Base-by-base conservation (phyloP, 2,329 filamentous ascomycete species). In the Dactylella cylindrospora region DNA sequence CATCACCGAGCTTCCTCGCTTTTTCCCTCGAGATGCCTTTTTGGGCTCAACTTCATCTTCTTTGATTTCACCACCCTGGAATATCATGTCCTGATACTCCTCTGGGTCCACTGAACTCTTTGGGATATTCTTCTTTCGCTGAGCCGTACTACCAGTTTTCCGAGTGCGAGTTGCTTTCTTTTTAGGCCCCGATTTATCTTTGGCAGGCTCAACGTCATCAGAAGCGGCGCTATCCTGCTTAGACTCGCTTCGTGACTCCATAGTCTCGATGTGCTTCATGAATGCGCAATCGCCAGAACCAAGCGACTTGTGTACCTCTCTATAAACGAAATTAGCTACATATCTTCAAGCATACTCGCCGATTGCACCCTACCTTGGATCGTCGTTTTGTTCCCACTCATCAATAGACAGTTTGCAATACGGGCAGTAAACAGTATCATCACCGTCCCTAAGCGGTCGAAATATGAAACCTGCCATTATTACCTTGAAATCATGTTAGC, bases 301-400 rank as follows among this genome's bases (percentile, higher is more conserved):
- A 2, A 61, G 47, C 3, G 28, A 31, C 22, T 43, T 20, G 19
- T 61, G 55, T 10, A 43, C 41, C 40, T 61, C 29, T 13, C 55
- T 61, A 26, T 45, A 38, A 6, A 20, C 9, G 5, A 41, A n/a
- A 46, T 31, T 36, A 35, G 33, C 23, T 15, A 23, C 44, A 69
- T 38, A 69, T 55, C 31, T 13, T 15, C 10, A 43, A 70, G n/a
- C n/a, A n/a, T n/a, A n/a, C n/a, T n/a, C n/a, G n/a, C n/a, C n/a
- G n/a, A n/a, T n/a, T n/a, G n/a, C n/a, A n/a, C n/a, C 85, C 74
- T 72, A 90, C 84, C 86, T 81, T 64, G 93, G 93, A 71, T 95
- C 88, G 72, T 98, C 93, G 59, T 85, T 84, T 1, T 86, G 85
- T 71, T 97, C 93, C 93, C 94, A 98, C 5, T 90, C 90, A 72